Base-by-base conservation (phyloP, 1,284 basidiomycete genomes). In the Fistulina hepatica region DNA sequence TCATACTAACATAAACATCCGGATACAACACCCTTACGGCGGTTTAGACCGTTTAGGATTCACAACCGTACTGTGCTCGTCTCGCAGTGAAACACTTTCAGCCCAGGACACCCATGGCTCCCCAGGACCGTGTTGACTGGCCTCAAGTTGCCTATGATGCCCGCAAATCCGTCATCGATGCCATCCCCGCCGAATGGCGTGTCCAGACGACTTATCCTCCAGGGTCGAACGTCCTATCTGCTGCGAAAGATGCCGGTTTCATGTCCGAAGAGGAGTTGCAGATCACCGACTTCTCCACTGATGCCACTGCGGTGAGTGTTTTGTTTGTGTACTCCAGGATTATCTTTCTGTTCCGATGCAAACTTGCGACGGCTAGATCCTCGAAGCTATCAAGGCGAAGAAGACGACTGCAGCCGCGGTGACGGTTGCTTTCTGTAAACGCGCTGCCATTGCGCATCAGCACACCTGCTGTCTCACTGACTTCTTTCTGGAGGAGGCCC, bases 401-500 rank as follows among this genome's bases (percentile, higher is more conserved):
- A 38, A 51, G 21, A 15, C 47, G 5, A 47, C 51, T 3, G 49
- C 53, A 5, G 51, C 55, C n/a, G 45, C 53, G 39, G 53, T 53
- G 20, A 40, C 49, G 7, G 42, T 44, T 9, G 52, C 53, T 2
- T 57, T 55, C 36, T 47, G 39, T 17, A 55, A 54, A 40, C 45
- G 51, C 22, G 54, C 53, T 6, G 51, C 52, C 8, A 48, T 54
- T 24, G 56, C 51, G 8, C 53, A 57, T 24, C 50, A 57, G 33
- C 35, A 53, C 8, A 39, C 49, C 13, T 42, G 33, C 17, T 52
- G 44, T 24, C 23, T 53, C 8, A 45, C 46, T 19, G 46, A 51
- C 21, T 48, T 52, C 36, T 52, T 52, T 38, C 50, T 59, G 30
- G 61, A 64, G 1, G 62, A 67, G 32, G 69, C 60, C 0, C 41